phyloP scores from a whole-genome alignment of 1,284 basidiomycete genomes.

The Cystobasidium pallidum region DNA sequence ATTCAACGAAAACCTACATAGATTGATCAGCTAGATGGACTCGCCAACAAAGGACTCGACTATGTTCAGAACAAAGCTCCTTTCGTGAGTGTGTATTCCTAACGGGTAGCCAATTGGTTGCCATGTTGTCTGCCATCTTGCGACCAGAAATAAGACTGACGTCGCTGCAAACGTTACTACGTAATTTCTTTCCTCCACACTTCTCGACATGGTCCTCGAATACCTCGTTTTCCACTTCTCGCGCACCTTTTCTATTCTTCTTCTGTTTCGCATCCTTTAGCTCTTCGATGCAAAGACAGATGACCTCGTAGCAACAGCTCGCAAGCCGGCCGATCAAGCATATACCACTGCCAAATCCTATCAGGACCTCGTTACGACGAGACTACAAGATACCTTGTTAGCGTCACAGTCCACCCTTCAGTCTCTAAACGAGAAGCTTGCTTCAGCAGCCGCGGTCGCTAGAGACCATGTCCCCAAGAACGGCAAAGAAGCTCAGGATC shows the following conservation, averaged over 20 bases:
- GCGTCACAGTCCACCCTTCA: slow-evolving; percentile 9
- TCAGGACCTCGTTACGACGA: slow-evolving; percentile 28
- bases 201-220: background rate
- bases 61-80: slow-evolving; percentile 42
- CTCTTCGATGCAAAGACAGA: slow-evolving; percentile 40
- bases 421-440: slow-evolving; percentile 30
- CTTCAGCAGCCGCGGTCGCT: slow-evolving; percentile 26
- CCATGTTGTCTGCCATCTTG: background rate
- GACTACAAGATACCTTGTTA: slow-evolving; percentile 39
- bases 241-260: background rate
- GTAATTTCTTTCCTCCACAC: background rate
- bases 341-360: slow-evolving; percentile 40
- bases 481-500: slow-evolving; percentile 39
- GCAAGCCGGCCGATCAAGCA: slow-evolving; percentile 43
- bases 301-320: slow-evolving; percentile 38
- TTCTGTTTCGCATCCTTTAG: background rate
- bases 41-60: slow-evolving; percentile 40
- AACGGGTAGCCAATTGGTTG: background rate
- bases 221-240: background rate
- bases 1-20: background rate
- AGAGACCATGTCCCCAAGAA: slow-evolving; percentile 34
- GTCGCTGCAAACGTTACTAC: background rate
- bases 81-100: slow-evolving; percentile 8
- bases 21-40: slow-evolving; percentile 43
- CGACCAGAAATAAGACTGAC: background rate